A percentile compares a stretch with the other conserved stretches of the same genome.
Evolutionary conservation across 1,284 basidiomycete species (phyloP).

Genomic region (Ceratobasidium sp.): DNA sequence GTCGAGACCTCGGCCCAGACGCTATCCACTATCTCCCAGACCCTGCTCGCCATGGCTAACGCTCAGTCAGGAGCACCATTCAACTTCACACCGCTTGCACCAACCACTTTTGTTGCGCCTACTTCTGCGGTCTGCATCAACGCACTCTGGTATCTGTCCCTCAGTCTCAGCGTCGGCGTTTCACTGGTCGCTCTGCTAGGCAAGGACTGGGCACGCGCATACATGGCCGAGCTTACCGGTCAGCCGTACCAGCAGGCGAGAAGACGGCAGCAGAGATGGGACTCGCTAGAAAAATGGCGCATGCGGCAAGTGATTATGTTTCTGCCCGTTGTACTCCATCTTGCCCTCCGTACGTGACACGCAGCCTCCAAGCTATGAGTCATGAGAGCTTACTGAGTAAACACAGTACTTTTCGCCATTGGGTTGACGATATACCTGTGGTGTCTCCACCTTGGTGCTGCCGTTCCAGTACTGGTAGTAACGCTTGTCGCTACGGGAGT

Average conservation of each 20-base stretch:
- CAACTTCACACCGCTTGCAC: neutral
- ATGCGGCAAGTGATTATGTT: neutral
- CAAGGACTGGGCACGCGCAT: slow-evolving; percentile 22
- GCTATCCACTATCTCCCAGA: slow-evolving; percentile 9
- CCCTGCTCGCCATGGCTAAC: slow-evolving; percentile 24
- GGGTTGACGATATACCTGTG: too few relatives aligned
- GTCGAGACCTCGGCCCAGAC: slow-evolving; percentile 17
- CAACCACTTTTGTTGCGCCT: neutral
- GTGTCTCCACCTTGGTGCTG: too few relatives aligned
- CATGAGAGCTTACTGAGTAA: too few relatives aligned
- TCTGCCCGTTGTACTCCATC: neutral
- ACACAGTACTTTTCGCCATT: too few relatives aligned
- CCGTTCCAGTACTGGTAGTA: too few relatives aligned
- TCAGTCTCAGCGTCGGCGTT: slow-evolving; percentile 17
- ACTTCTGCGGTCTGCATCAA: neutral
- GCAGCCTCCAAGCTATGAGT: too few relatives aligned
- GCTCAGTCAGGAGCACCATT: too few relatives aligned
- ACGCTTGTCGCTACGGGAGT: too few relatives aligned
- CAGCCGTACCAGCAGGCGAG: slow-evolving; percentile 21
- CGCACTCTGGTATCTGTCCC: slow-evolving; percentile 21
- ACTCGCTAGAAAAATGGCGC: neutral
- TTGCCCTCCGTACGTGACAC: too few relatives aligned
- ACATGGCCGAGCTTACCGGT: slow-evolving; percentile 13
- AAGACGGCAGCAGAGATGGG: slow-evolving; percentile 2
- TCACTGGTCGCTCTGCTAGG: slow-evolving; percentile 25